Percentiles rank a stretch among this genome's conserved stretches.
Evolutionary conservation across 371 early-diverging fungal genomes (phyloP).

Genomic region (Umbelopsis sp.): DNA sequence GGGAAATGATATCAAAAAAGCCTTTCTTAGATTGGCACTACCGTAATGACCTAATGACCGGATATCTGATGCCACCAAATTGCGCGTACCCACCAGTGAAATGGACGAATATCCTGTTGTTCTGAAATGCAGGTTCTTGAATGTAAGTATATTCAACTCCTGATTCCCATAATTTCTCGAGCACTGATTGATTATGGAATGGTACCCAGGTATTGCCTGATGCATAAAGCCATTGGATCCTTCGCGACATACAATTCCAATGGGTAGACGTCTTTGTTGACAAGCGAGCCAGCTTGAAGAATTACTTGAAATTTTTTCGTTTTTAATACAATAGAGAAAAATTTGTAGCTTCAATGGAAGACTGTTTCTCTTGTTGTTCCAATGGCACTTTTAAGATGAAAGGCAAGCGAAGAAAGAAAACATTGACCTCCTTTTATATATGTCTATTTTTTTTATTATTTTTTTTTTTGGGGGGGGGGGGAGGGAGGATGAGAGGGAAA

Average conservation of each 20-base stretch:
- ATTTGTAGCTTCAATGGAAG: too few species aligned
- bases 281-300: background rate
- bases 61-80: constrained; percentile 1
- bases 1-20: background rate
- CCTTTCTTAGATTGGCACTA: background rate
- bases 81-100: constrained; percentile 1
- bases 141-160: constrained; percentile 8
- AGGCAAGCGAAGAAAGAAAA: too few species aligned
- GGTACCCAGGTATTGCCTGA: constrained; percentile 13
- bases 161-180: constrained; percentile 11
- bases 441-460: too few species aligned
- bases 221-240: constrained; percentile 16
- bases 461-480: too few species aligned
- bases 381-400: too few species aligned
- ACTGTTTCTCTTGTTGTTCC: too few species aligned
- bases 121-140: constrained; percentile 4
- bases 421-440: too few species aligned
- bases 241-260: constrained; percentile 5
- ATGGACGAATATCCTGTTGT: constrained; percentile 1
- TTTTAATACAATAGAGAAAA: too few species aligned
- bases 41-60: constrained; percentile 1
- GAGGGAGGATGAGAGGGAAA: too few species aligned
- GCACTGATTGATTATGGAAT: background rate
- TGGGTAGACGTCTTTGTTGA: background rate
- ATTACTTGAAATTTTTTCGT: too few species aligned